Percentiles rank a stretch among this genome's conserved stretches.
Conservation (phyloP, 192 early-diverging fungal genomes). For the Ambispora gerdemannii region DNA sequence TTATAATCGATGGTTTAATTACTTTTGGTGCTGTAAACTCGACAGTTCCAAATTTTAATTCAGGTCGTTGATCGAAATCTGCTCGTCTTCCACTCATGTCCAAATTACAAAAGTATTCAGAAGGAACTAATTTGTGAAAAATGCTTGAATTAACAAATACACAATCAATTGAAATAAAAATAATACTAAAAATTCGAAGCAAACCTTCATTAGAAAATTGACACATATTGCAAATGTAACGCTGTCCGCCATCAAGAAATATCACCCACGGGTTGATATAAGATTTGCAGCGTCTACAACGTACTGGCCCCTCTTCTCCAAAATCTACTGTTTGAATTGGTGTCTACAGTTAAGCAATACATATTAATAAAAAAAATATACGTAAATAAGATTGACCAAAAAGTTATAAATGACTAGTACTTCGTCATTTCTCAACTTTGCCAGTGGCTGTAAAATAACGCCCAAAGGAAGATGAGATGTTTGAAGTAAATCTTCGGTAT, state of each 20-base stretch:
- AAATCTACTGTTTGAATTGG: constrained; percentile 79
- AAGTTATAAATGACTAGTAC: constrained; percentile 34
- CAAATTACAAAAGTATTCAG: constrained; percentile 90
- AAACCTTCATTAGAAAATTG: constrained; percentile 76
- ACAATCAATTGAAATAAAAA: no score
- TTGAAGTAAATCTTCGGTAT: constrained; percentile 74
- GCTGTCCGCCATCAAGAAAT: constrained; percentile 88
- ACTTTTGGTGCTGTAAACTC: constrained; percentile 84
- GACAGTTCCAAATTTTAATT: constrained; percentile 83
- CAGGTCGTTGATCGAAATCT: constrained; percentile 82
- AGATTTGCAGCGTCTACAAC: constrained; percentile 88
- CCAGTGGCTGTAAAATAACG: constrained; percentile 88
- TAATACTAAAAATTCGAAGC: no score
- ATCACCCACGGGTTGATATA: constrained; percentile 91
- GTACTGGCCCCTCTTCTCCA: constrained; percentile 81
- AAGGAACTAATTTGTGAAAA: constrained; percentile 55
- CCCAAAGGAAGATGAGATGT: constrained; percentile 81
- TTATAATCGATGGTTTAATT: no score
- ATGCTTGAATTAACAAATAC: background rate
- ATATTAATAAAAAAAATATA: background rate
- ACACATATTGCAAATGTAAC: constrained; percentile 94
- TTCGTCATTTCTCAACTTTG: constrained; percentile 75
- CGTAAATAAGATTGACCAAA: background rate
- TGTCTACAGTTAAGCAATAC: constrained; percentile 37
- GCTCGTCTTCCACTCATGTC: constrained; percentile 88